Base-by-base conservation (phyloP, 2,329 filamentous ascomycete species). In the Neobulgaria alba region DNA sequence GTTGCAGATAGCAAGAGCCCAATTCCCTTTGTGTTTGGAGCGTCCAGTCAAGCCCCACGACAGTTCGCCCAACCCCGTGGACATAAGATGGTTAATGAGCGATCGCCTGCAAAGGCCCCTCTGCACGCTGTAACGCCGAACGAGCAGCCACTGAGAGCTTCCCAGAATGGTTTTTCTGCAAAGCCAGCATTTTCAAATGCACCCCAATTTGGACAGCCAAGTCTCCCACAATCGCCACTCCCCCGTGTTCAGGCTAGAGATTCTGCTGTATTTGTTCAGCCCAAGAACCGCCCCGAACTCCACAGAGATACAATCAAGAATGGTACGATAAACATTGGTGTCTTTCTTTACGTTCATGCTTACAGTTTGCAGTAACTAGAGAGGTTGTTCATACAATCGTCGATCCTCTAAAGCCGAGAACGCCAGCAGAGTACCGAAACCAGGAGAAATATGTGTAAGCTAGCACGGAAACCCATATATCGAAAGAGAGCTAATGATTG, bases 1-100 rank as follows among this genome's bases (percentile, higher is more conserved):
- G 5, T 38, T 35, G 29, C 31, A 23, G 21, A 43, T 18, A 43
- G 21, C 29, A 39, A 48, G 10, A 46, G 42, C 20, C 44, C 49
- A 4, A 47, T 54, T 26, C 45, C 49, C 9, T 52, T 52, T 30
- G 45, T 50, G 5, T 53, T 48, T 32, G 47, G 48, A 8, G 40
- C 41, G 41, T 43, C 43, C 12, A 34, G 23, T 12, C 23, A 48
- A 33, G 39, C 47, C 18, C 19, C 29, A 15, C 20, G 3, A 23
- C 29, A 17, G 15, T 9, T 16, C 4, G 20, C 39, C 21, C 40
- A 32, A 19, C 5, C 14, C n/a, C 36, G 33, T 4, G 17, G 26
- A 29, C 42, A 32, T 43, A 53, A 44, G 26, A 61, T 61, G 57
- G 58, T 59, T 33, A 60, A 57, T 35, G 57, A 61, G 47, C 43